A percentile compares a stretch with the other conserved stretches of the same genome.
Evolutionary conservation across 495 filamentous ascomycete species (phyloP).

Genomic region (Lepidopterella palustris): DNA sequence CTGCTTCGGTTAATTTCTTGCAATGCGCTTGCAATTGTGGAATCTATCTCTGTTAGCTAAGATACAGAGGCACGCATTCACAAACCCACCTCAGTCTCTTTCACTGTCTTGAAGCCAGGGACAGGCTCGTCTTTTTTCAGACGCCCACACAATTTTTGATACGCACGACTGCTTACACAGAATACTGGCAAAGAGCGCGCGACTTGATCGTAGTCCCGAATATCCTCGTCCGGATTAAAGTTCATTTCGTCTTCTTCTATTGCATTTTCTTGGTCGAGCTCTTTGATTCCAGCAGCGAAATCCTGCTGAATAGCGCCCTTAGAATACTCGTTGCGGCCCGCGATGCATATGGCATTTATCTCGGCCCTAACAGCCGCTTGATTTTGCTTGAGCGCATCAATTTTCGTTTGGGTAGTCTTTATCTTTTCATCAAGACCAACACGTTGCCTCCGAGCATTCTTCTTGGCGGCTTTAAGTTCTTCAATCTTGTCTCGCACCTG

Average conservation of each 20-base stretch:
- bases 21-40: conserved; percentile 53
- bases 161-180: conserved; percentile 52
- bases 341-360: conserved; percentile 46
- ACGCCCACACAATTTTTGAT: conserved; percentile 53
- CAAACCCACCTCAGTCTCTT: conserved; percentile 38
- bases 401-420: conserved; percentile 27
- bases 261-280: conserved; percentile 46
- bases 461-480: conserved; percentile 38
- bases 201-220: conserved; percentile 52
- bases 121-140: conserved; percentile 44
- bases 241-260: conserved; percentile 42
- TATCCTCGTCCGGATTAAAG: conserved; percentile 41
- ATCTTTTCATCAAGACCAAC: conserved; percentile 33
- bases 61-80: conserved; percentile 3
- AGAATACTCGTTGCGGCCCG: conserved; percentile 49
- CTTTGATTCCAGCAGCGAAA: conserved; percentile 50
- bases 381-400: conserved; percentile 30
- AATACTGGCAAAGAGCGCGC: conserved; percentile 52
- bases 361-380: conserved; percentile 35
- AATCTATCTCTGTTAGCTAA: conserved; percentile 39
- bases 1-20: conserved; percentile 45
- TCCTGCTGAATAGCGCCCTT: conserved; percentile 48
- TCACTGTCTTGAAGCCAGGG: conserved; percentile 41
- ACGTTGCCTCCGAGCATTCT: conserved; percentile 33
- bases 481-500: conserved; percentile 36